Base-by-base conservation (phyloP, 2,329 filamentous ascomycete genomes). In the Lachnellula suecica region DNA sequence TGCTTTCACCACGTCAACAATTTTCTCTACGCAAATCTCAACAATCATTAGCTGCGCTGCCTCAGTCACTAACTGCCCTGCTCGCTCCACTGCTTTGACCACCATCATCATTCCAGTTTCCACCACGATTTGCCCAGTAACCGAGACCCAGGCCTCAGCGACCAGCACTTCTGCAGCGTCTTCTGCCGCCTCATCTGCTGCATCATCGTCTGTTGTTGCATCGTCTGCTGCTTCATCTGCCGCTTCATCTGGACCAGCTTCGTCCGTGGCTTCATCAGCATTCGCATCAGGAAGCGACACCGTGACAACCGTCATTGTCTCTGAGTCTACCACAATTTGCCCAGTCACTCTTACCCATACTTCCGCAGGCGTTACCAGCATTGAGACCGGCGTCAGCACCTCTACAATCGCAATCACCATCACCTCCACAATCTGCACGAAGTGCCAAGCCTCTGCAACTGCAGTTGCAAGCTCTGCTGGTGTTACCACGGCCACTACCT, bases 41-140 rank as follows among this genome's bases (percentile, higher is more conserved):
- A 82, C 79, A 51, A 70, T 82, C 67, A 80, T 74, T 53, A 75
- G 72, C 63, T 79, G 77, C 59, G 74, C 66, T n/a, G 58, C 71
- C 25, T 68, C 70, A 47, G 66, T 77, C 44, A 71, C 73, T 35
- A 69, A 80, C 70, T 84, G 80, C 74, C 79, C 79, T 25, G 42
- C 49, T 19, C 34, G 41, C 31, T 42, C 58, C 19, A 51, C 59
- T 47, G 51, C 56, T 23, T 24, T 58, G 6, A 57, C 58, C 25
- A 56, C 60, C 17, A 49, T 55, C 34, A 52, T 47, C 13, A 49
- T 53, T 19, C 38, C 45, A 8, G 23, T 52, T 20, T 37, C 57
- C 44, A 67, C 62, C 10, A 68, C 65, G 25, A 38, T 63, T 46
- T 68, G 66, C 61, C 66, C 66, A 51, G 61, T 61, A 11, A 58